Evolutionary conservation across 2,329 filamentous ascomycete species (phyloP).

Genomic region (Nothomitra cinnamomea): DNA sequence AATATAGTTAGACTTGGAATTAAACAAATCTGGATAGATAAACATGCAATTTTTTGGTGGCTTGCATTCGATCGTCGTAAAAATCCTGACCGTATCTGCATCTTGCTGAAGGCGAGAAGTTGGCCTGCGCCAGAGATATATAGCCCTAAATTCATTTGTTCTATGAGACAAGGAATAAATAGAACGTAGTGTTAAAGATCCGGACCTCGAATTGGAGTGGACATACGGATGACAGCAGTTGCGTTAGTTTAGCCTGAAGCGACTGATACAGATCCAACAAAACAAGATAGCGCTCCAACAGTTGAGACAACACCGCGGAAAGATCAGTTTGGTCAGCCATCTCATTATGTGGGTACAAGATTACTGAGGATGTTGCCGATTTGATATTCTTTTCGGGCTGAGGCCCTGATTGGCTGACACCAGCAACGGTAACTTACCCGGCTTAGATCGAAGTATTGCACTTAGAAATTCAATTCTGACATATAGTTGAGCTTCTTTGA

Average conservation of each 20-base stretch:
- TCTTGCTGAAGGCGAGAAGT: slow-evolving; percentile 49
- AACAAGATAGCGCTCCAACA: slow-evolving; percentile 47
- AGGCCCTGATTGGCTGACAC: not conserved
- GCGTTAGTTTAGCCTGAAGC: slow-evolving; percentile 37
- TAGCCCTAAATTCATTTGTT: slow-evolving; percentile 20
- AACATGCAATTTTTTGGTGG: slow-evolving; percentile 28
- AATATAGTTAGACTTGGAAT: not conserved
- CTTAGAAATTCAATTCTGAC: not conserved
- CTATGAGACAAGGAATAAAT: not conserved
- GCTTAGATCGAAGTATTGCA: not conserved
- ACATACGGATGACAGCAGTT: slow-evolving; percentile 2
- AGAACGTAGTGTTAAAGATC: not conserved
- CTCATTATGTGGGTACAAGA: not conserved
- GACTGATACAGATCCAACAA: slow-evolving; percentile 50
- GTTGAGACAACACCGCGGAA: slow-evolving; percentile 36
- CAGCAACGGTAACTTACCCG: not conserved
- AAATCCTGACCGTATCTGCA: slow-evolving; percentile 50
- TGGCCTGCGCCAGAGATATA: slow-evolving; percentile 50
- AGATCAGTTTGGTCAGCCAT: not conserved
- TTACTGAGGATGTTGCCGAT: not conserved
- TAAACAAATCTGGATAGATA: not conserved
- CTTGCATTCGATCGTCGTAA: slow-evolving; percentile 60
- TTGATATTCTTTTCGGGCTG: not conserved
- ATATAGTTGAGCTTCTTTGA: not conserved
- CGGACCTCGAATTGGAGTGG: not conserved